Evolutionary conservation across 495 filamentous ascomycete genomes (phyloP).

Genomic region (Neurospora sublineolata): DNA sequence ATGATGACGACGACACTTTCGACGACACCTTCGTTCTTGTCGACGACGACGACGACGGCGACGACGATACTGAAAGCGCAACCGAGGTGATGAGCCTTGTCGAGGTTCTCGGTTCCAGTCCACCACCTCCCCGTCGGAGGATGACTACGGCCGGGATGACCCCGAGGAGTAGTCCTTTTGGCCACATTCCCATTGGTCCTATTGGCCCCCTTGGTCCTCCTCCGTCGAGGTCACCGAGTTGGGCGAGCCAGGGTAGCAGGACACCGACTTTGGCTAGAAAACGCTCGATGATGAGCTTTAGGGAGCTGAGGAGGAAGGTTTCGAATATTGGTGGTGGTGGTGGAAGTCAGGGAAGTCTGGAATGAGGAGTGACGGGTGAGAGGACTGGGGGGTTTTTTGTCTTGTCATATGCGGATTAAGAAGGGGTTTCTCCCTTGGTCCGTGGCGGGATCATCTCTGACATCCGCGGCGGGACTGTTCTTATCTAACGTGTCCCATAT

Average conservation of each 20-base stretch:
- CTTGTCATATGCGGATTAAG: too few relatives aligned
- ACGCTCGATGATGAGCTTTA: neutral
- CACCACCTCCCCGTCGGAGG: neutral
- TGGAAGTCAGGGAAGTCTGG: neutral
- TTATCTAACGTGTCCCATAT: too few relatives aligned
- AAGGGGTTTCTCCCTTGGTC: too few relatives aligned
- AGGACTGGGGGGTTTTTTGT: neutral
- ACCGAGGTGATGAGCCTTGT: neutral
- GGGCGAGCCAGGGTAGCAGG: neutral
- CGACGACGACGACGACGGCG: neutral
- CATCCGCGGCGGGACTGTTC: too few relatives aligned
- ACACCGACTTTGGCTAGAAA: neutral
- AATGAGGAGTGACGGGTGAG: neutral
- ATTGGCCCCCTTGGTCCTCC: neutral
- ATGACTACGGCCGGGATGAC: neutral
- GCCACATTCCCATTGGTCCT: neutral
- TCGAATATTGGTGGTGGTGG: neutral
- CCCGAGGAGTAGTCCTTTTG: neutral
- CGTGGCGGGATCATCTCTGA: too few relatives aligned
- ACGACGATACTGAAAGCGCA: neutral
- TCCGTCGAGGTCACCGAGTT: neutral
- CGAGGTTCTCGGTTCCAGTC: neutral
- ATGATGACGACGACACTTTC: neutral
- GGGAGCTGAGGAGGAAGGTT: neutral
- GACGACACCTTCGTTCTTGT: neutral